phyloP scores from a whole-genome alignment of 768 basidiomycete genomes.

The Naematelia aurantialba region DNA sequence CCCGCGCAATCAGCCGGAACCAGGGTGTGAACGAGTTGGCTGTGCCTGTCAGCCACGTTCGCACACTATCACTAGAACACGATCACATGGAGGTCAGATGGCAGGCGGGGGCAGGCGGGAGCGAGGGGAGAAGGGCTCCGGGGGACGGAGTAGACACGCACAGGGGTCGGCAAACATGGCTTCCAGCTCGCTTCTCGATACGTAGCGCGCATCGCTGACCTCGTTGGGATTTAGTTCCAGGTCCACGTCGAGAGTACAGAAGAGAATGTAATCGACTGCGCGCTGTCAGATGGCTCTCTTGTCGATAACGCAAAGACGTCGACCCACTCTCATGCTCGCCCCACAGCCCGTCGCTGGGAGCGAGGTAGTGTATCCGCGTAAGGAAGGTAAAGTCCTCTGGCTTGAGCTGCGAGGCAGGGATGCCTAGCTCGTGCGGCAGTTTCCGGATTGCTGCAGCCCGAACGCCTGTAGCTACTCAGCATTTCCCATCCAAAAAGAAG shows the following conservation, averaged over 20 bases:
- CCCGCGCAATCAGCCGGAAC: slow-evolving; percentile 97
- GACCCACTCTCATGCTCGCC: slow-evolving; percentile 91
- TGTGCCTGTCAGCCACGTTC: slow-evolving; percentile 45
- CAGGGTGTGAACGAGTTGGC: slow-evolving; percentile 92
- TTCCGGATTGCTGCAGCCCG: slow-evolving; percentile 88
- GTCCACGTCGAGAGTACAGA: slow-evolving; percentile 81
- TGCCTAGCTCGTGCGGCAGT: slow-evolving; percentile 93
- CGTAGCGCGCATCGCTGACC: slow-evolving; percentile 85
- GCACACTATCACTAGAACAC: background rate
- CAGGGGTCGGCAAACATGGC: slow-evolving; percentile 80
- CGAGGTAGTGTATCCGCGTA: slow-evolving; percentile 94
- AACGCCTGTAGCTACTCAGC: slow-evolving; percentile 59
- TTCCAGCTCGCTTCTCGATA: slow-evolving; percentile 82
- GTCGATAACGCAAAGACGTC: background rate
- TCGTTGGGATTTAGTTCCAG: slow-evolving; percentile 82
- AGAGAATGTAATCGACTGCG: slow-evolving; percentile 94
- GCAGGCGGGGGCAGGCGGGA: too few relatives aligned
- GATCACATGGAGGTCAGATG: background rate
- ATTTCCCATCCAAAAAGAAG: background rate
- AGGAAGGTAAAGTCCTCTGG: slow-evolving; percentile 87
- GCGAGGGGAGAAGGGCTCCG: slow-evolving; percentile 8
- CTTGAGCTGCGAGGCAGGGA: slow-evolving; percentile 71
- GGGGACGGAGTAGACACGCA: slow-evolving; percentile 49
- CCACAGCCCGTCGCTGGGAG: slow-evolving; percentile 87
- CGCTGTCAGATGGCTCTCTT: too few relatives aligned